Percentiles rank a stretch among this genome's conserved stretches.
These are phyloP conservation scores for Calonectria pseudoreteaudii DNA, from an alignment of 2,329 filamentous ascomycete genomes.

Conservation along the genomic window DNA sequence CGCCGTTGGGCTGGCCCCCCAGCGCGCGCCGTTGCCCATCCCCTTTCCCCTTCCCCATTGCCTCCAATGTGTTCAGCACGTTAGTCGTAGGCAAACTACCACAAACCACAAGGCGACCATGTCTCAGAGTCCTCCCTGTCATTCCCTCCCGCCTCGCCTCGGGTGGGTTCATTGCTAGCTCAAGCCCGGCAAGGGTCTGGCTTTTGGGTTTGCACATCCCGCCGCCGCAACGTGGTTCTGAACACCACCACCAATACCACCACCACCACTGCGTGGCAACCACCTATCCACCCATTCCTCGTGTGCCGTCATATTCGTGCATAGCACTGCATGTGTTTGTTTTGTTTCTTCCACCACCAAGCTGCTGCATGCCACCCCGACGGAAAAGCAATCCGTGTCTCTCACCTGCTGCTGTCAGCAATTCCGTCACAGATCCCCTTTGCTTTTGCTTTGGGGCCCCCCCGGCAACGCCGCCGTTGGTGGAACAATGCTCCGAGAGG, in stretches of 20 bases:
- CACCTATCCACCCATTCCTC: not conserved
- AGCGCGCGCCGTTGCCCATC: not conserved
- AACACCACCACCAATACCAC: conserved; percentile 2
- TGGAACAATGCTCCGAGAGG: not conserved
- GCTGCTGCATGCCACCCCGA: not conserved
- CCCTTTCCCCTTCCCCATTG: not conserved
- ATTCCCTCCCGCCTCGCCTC: conserved; percentile 3
- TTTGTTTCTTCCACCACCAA: not conserved
- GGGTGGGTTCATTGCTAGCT: conserved; percentile 5
- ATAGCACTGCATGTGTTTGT: not conserved
- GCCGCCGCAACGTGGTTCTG: conserved; percentile 12
- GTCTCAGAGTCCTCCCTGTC: not conserved
- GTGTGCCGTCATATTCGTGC: not conserved
- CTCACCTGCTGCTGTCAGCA: not conserved
- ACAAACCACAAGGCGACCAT: not conserved
- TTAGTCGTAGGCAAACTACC: not conserved
- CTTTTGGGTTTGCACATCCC: conserved; percentile 15
- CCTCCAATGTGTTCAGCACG: not conserved
- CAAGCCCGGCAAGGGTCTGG: conserved; percentile 1
- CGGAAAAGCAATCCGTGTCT: not conserved
- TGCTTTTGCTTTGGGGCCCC: not conserved
- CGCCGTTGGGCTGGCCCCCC: not conserved
- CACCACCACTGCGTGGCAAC: not conserved
- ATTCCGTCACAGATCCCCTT: not conserved
- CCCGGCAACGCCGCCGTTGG: conserved; percentile 1